Conservation (phyloP, 2,329 filamentous ascomycete species). For the Nothophaeocryptopus gaeumannii region DNA sequence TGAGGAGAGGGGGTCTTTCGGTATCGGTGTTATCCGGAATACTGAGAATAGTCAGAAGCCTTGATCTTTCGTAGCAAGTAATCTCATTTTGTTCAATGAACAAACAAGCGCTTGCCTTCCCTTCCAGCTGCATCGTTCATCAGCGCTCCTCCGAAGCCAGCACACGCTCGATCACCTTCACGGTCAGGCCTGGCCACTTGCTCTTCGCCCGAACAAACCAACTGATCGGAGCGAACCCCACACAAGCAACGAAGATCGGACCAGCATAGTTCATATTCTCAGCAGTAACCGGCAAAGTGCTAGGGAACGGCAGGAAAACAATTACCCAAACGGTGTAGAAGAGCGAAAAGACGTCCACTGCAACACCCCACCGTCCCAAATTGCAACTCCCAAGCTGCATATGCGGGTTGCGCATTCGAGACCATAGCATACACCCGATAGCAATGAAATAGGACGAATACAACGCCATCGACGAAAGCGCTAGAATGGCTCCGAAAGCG, state of each 20-base stretch:
- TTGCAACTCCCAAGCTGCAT: slow-evolving; percentile 26
- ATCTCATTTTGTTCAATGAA: background rate
- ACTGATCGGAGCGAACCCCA: background rate
- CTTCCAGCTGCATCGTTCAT: background rate
- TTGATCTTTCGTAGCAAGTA: background rate
- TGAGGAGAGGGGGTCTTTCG: too few relatives aligned
- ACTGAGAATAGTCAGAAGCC: too few relatives aligned
- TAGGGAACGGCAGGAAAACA: slow-evolving; percentile 52
- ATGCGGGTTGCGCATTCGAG: too few relatives aligned
- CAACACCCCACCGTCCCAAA: slow-evolving; percentile 17
- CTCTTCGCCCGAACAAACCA: slow-evolving; percentile 5
- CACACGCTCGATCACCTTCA: slow-evolving; percentile 4
- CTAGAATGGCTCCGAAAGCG: slow-evolving; percentile 43
- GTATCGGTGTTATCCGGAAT: too few relatives aligned
- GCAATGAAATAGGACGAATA: slow-evolving; percentile 41
- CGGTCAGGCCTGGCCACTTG: background rate
- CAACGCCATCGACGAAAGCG: slow-evolving; percentile 38
- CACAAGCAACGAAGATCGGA: slow-evolving; percentile 1
- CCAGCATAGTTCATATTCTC: slow-evolving; percentile 46
- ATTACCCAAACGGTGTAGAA: slow-evolving; percentile 47
- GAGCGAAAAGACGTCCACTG: slow-evolving; percentile 36
- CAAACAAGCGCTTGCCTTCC: too few relatives aligned
- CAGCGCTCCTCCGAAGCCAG: background rate
- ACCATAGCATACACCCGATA: slow-evolving; percentile 27
- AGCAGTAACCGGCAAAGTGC: slow-evolving; percentile 33